Percentiles rank a stretch among this genome's conserved stretches.
These are phyloP conservation scores for Antrodiella citrinella DNA, from an alignment of 768 basidiomycete genomes.

Conservation along the genomic window DNA sequence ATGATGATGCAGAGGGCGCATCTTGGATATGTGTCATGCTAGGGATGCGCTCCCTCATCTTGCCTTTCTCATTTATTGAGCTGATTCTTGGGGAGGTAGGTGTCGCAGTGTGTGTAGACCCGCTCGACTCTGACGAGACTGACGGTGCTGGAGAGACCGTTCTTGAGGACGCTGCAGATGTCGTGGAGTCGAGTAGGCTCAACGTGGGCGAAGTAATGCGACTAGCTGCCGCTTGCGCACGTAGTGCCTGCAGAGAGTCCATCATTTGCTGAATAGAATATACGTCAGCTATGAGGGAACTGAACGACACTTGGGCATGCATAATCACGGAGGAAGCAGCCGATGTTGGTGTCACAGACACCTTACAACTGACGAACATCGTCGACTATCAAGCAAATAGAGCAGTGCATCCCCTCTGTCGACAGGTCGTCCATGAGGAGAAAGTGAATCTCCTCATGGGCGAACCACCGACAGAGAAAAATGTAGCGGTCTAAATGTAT, in stretches of 20 bases:
- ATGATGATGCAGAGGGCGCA: constrained; percentile 17
- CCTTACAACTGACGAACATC: no score
- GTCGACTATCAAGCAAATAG: no score
- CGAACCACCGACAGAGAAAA: constrained; percentile 9
- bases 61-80: constrained; percentile 18
- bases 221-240: constrained; percentile 18
- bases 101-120: constrained; percentile 65
- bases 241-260: constrained; percentile 17
- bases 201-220: constrained; percentile 17
- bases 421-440: constrained; percentile 12
- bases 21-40: constrained; percentile 16
- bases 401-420: constrained; percentile 25
- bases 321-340: no score
- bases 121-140: constrained; percentile 57
- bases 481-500: constrained; percentile 1
- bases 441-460: constrained; percentile 5
- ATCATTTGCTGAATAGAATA: constrained; percentile 4
- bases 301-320: no score
- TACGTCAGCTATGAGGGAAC: constrained; percentile 13
- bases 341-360: no score
- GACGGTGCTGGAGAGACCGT: constrained; percentile 25
- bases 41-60: constrained; percentile 2
- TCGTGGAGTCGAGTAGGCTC: constrained; percentile 31
- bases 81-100: constrained; percentile 33
- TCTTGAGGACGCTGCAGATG: constrained; percentile 49